Base-by-base conservation (phyloP, 2,329 filamentous ascomycete genomes). In the Hymenoscyphus salicellus region DNA sequence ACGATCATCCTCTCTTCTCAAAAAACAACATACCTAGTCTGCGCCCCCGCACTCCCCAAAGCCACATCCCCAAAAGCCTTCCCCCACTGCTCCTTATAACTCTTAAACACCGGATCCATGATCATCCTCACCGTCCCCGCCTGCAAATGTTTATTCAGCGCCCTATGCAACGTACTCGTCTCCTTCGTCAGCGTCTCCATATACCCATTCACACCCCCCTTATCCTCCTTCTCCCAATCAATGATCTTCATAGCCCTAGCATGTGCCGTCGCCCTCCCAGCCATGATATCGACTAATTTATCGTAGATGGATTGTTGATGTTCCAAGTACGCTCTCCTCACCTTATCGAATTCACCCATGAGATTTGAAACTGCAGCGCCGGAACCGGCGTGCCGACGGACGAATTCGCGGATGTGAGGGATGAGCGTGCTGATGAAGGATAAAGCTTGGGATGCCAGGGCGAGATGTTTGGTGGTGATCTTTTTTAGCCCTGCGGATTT, bases 391-490 rank as follows among this genome's bases (percentile, higher is more conserved):
- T 96, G 91, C 1, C 95, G 87, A 11, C 95, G 89, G 26, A 96
- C 87, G 71, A 96, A 97, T 78, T 98, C 95, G 55, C 94, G 88
- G 32, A 97, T 84, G 74, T 98, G 93, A 0, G 95, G 94, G 4
- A 97, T 89, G 1, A 98, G 81, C 0, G 92, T 88, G 28, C 93
- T 90, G 56, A 96, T 87, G 75, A 99, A 97, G 55, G 90, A 89
- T 23, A 98, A 79, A 0, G 93, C 91, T 76, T 97, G 94, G 0
- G 91, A 93, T 2, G 95, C 93, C 20, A 98, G 86, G 0, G 95
- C 93, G 1, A 99, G 84, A 78, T 99, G 94, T 72, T 95, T 95
- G 0, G 95, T 97, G 0, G 92, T 97, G 75, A 99, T 99, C 73
- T 97, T 97, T 76, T 93, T 97, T 23, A 99, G 81, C 0, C 94